Conservation (phyloP, 2,329 filamentous ascomycete genomes). For the Diplodia corticola region DNA sequence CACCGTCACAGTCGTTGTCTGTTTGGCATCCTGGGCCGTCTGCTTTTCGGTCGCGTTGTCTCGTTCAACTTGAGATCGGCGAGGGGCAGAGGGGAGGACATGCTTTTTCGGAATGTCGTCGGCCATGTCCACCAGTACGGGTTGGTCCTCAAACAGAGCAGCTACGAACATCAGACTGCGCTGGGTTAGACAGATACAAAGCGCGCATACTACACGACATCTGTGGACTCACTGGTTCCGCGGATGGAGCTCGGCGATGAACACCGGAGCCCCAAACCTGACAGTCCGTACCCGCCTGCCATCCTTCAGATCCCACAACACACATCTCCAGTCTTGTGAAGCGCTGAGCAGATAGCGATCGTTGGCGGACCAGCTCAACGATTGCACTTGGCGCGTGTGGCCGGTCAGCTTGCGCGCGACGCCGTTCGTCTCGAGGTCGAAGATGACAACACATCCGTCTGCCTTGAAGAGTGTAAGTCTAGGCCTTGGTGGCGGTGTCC, state of each 20-base stretch:
- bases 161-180: slow-evolving; percentile 78
- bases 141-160: slow-evolving; percentile 90
- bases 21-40: slow-evolving; percentile 86
- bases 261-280: slow-evolving; percentile 88
- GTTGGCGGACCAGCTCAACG: slow-evolving; percentile 87
- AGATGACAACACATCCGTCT: slow-evolving; percentile 92
- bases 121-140: slow-evolving; percentile 80
- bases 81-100: slow-evolving; percentile 77
- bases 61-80: slow-evolving; percentile 67
- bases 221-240: slow-evolving; percentile 70
- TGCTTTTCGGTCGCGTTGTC: slow-evolving; percentile 81
- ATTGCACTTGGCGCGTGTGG: slow-evolving; percentile 91
- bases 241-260: slow-evolving; percentile 93
- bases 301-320: slow-evolving; percentile 87
- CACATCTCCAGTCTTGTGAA: slow-evolving; percentile 94
- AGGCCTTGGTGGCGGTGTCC: slow-evolving; percentile 23
- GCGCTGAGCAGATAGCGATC: slow-evolving; percentile 89
- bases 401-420: slow-evolving; percentile 91
- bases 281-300: slow-evolving; percentile 75
- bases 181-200: background rate
- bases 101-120: slow-evolving; percentile 70
- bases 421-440: slow-evolving; percentile 96
- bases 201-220: background rate
- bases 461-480: slow-evolving; percentile 44
- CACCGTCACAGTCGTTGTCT: slow-evolving; percentile 89